Conservation (phyloP, 1,284 basidiomycete species). For the Austroboletus niveus region DNA sequence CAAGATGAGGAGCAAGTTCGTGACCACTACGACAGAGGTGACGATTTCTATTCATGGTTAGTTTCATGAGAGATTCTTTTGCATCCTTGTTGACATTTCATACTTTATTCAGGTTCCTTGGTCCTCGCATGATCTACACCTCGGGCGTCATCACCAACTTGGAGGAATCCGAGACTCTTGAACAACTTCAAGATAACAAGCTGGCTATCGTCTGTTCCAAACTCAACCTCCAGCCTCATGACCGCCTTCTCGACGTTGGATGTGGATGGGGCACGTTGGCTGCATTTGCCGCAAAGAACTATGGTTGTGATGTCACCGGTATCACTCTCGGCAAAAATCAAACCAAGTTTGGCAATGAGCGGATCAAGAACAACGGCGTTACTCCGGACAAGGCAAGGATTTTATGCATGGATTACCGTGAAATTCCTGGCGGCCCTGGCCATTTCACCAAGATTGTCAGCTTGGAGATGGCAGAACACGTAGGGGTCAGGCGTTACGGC, state of each 20-base stretch:
- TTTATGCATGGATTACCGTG: constrained; percentile 93
- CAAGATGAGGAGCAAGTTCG: constrained; percentile 97
- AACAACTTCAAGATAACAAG: constrained; percentile 99
- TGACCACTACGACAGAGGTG: constrained; percentile 95
- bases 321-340: constrained; percentile 93
- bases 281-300: constrained; percentile 97
- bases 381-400: constrained; percentile 81
- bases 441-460: constrained; percentile 94
- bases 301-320: constrained; percentile 91
- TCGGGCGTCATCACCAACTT: constrained; percentile 85
- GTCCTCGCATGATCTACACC: constrained; percentile 97
- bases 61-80: background rate
- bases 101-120: constrained; percentile 69
- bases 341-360: constrained; percentile 87
- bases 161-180: constrained; percentile 80
- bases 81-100: too few relatives aligned
- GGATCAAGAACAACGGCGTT: constrained; percentile 83
- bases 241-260: constrained; percentile 89
- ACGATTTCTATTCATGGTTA: constrained; percentile 91
- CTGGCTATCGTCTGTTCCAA: constrained; percentile 94
- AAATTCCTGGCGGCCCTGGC: constrained; percentile 80
- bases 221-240: constrained; percentile 81
- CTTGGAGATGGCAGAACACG: constrained; percentile 99
- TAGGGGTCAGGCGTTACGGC: constrained; percentile 92
- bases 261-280: constrained; percentile 98